Evolutionary conservation across 441 rosid genomes (phyloP), one percentile per base, ranked within the genome.

Genomic region (Corymbia calophylla): DNA sequence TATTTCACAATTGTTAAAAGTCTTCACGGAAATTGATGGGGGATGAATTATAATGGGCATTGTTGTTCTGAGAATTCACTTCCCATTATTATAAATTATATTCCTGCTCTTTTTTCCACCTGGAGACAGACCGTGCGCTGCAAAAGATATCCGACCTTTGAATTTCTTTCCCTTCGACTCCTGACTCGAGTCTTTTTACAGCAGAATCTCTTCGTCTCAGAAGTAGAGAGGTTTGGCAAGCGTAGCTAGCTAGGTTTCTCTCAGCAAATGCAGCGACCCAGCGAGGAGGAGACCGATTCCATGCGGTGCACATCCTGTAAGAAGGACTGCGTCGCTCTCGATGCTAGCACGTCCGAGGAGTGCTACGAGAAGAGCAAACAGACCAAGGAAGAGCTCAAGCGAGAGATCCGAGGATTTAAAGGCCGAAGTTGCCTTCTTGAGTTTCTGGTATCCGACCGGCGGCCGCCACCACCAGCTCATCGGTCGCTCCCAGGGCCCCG

Each of bases 281-380:
- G 12, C 39, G 19, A 15, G 77, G 0, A 31, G 77, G 27, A 21
- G 62, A 21, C 27, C 29, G 27, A 23, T 10, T 95, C 44, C 44
- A 39, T 39, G 44, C 44, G 44, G 44, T 39, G 99, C 94, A 88
- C 94, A 56, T 97, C 96, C 32, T 97, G 99, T 89, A 92, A 91
- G 88, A 96, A 95, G 87, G 95, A 92, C 91, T 95, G 95, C 92
- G 88, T 87, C 51, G 47, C 91, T n/a, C 90, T 89, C 39, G 96
- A 96, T 48, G 97, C 96, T 35, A 98, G 99, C 23, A 97, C 98
- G 48, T 96, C 98, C 93, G 94, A 95, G 91, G 98, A 95, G 91
- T 97, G 99, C 87, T 95, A 93, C 91, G 98, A 95, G 56, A 96
- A 95, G 90, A 98, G 97, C 9, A 95, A 96, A 89, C 96, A 95